These are phyloP conservation scores for Cutaneotrichosporon spelunceum DNA, from an alignment of 1,284 basidiomycete species.

Conservation along the genomic window DNA sequence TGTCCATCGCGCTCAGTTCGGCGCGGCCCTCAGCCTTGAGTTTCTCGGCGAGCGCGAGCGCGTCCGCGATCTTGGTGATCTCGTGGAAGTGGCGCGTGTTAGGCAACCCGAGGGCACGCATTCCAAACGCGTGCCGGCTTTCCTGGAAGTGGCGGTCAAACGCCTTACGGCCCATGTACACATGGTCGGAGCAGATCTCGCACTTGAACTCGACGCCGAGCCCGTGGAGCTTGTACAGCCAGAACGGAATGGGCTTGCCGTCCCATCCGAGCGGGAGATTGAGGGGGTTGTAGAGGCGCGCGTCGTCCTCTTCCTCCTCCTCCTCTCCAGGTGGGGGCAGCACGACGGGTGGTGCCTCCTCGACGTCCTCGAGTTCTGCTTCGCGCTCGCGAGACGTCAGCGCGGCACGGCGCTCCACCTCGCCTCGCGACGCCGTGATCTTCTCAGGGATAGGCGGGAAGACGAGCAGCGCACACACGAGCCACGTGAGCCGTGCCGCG, in stretches of 20 bases:
- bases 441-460: conserved; percentile 63
- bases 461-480: conserved; percentile 65
- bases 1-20: conserved; percentile 85
- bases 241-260: conserved; percentile 96
- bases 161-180: conserved; percentile 74
- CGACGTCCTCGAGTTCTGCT: conserved; percentile 80
- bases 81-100: conserved; percentile 99
- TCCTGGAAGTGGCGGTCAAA: conserved; percentile 61
- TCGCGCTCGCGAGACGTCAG: conserved; percentile 94
- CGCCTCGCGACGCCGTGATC: conserved; percentile 80
- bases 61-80: conserved; percentile 95
- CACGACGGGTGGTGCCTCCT: conserved; percentile 59
- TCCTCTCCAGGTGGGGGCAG: conserved; percentile 54
- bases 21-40: conserved; percentile 88
- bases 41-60: conserved; percentile 87
- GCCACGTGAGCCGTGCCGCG: conserved; percentile 69
- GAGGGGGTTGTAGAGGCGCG: conserved; percentile 94
- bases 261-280: conserved; percentile 98
- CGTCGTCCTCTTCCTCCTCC: conserved; percentile 84
- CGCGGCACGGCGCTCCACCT: conserved; percentile 93
- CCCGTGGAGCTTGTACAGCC: conserved; percentile 97
- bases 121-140: conserved; percentile 93
- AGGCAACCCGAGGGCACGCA: conserved; percentile 93
- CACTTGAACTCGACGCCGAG: conserved; percentile 95
- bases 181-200: conserved; percentile 94